These are phyloP conservation scores for Yamadazyma kanchanaburiensis DNA, from an alignment of 1,139 yeast genomes.

Conservation along the genomic window DNA sequence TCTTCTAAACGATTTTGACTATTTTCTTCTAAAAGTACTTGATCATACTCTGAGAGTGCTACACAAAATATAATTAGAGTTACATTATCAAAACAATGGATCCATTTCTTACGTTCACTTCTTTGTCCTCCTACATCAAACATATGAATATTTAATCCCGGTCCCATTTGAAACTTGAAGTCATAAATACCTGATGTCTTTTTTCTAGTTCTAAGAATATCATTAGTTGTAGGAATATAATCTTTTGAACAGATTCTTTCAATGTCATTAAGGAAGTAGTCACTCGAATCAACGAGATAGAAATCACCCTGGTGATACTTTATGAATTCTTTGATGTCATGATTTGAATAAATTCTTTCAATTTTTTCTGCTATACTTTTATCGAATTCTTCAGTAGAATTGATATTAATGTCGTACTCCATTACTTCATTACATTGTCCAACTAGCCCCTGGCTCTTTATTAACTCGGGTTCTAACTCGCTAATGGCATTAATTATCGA, in stretches of 20 bases:
- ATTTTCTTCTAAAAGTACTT: conserved; percentile 75
- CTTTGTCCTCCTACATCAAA: conserved; percentile 95
- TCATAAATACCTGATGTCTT: conserved; percentile 93
- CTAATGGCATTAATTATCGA: conserved; percentile 55
- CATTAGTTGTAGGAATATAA: conserved; percentile 72
- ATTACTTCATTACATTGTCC: conserved; percentile 47
- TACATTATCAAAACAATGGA: conserved; percentile 91
- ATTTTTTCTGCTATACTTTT: conserved; percentile 44
- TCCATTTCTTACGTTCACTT: conserved; percentile 92
- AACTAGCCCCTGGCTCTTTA: no score
- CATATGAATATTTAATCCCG: conserved; percentile 69
- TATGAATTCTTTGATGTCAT: conserved; percentile 56
- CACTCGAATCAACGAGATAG: conserved; percentile 84
- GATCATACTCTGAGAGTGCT: conserved; percentile 88
- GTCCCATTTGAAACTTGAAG: conserved; percentile 73
- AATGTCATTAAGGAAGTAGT: conserved; percentile 70
- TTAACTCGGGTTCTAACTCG: conserved; percentile 48
- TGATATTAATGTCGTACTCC: conserved; percentile 48
- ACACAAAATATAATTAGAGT: conserved; percentile 88
- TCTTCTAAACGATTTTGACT: conserved; percentile 82
- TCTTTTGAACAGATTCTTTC: conserved; percentile 57
- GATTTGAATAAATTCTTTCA: conserved; percentile 48
- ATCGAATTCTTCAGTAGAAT: conserved; percentile 45
- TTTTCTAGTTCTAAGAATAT: conserved; percentile 81
- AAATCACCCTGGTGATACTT: conserved; percentile 67